A percentile compares a stretch with the other conserved stretches of the same genome.
Evolutionary conservation across 2,329 filamentous ascomycete genomes (phyloP).

Genomic region (Dendrostoma leiphaemia): DNA sequence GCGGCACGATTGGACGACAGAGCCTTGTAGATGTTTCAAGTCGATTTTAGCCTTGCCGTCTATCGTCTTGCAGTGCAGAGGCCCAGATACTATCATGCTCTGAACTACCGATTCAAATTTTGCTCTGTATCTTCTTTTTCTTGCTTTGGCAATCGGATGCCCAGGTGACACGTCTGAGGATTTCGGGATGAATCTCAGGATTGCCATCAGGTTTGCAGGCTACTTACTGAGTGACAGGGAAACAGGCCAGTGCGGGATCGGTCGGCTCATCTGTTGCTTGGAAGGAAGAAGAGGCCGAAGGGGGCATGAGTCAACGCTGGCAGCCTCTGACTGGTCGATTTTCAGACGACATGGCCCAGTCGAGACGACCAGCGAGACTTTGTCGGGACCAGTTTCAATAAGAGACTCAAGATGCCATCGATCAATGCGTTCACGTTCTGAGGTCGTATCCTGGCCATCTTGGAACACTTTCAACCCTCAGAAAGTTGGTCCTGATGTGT

Average conservation of each 20-base stretch:
- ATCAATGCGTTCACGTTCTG: not conserved
- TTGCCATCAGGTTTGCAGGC: no score
- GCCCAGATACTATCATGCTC: constrained; percentile 16
- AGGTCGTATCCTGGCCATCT: no score
- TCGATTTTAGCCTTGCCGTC: constrained; percentile 20
- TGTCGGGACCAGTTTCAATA: not conserved
- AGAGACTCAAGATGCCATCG: not conserved
- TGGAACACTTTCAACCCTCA: no score
- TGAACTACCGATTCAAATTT: no score
- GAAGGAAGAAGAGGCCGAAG: not conserved
- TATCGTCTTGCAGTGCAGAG: constrained; percentile 18
- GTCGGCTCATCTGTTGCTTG: no score
- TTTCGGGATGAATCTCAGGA: no score
- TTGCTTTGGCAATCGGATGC: no score
- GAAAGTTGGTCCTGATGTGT: no score
- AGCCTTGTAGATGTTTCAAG: constrained; percentile 26
- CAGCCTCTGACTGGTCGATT: not conserved
- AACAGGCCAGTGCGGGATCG: no score
- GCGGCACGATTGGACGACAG: constrained; percentile 26
- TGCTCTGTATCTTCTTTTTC: no score
- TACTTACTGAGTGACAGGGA: no score
- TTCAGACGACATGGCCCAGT: not conserved
- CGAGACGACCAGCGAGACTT: not conserved
- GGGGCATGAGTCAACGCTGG: not conserved
- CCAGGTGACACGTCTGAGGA: no score